Conservation (phyloP, 2,329 filamentous ascomycete species). For the Fusarium burgessii region DNA sequence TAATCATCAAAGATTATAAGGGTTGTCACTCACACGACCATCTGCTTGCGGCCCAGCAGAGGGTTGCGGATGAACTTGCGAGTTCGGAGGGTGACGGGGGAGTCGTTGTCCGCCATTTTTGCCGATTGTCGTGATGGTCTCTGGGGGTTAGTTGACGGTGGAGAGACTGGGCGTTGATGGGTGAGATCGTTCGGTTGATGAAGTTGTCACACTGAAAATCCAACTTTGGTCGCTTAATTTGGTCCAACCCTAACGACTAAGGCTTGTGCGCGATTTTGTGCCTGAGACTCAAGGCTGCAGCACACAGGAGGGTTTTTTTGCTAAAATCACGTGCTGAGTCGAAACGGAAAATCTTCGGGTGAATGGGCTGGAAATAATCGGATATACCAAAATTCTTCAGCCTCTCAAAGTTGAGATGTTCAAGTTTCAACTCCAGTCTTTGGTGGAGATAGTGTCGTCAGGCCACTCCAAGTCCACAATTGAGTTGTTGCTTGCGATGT, state of each 20-base stretch:
- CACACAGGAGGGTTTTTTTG: slow-evolving; percentile 25
- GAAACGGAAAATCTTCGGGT: slow-evolving; percentile 33
- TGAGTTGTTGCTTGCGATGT: slow-evolving; percentile 14
- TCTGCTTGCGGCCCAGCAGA: slow-evolving; percentile 98
- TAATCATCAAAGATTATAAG: slow-evolving; percentile 31
- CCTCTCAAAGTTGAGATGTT: slow-evolving; percentile 17
- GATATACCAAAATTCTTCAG: slow-evolving; percentile 14
- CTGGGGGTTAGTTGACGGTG: slow-evolving; percentile 49
- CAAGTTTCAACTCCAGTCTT: slow-evolving; percentile 36
- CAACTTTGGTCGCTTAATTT: slow-evolving; percentile 57
- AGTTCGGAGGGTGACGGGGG: slow-evolving; percentile 88
- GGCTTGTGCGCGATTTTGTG: slow-evolving; percentile 29
- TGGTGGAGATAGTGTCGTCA: slow-evolving; percentile 39
- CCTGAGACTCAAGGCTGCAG: slow-evolving; percentile 30
- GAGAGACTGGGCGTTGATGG: slow-evolving; percentile 49
- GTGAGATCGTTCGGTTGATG: slow-evolving; percentile 50
- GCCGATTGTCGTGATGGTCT: slow-evolving; percentile 61
- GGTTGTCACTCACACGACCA: slow-evolving; percentile 89
- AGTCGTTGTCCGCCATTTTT: slow-evolving; percentile 89
- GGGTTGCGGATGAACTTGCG: slow-evolving; percentile 99
- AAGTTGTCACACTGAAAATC: slow-evolving; percentile 53
- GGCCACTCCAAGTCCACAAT: slow-evolving; percentile 27
- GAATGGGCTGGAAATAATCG: neutral
- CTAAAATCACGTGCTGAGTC: slow-evolving; percentile 29
- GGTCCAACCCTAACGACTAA: slow-evolving; percentile 59